Evolutionary conservation across 1,139 yeast genomes (phyloP), one percentile per base, ranked within the genome.

Genomic region (Komagataea norvegica): DNA sequence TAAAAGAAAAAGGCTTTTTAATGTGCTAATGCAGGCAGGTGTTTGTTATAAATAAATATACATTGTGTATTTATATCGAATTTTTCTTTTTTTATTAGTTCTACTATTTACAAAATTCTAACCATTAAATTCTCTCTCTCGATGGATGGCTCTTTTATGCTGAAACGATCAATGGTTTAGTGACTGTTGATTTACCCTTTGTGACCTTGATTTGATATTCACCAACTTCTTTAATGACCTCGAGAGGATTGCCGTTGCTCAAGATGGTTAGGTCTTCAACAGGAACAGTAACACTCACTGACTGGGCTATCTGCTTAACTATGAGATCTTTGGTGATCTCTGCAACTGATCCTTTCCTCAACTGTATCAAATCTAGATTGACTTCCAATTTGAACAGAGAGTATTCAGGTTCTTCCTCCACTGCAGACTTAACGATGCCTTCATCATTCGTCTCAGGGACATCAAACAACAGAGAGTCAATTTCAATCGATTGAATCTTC

Each of bases 301-400:
- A 6, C 5, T 31, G 25, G 1, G 31, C 13, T 18, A 52, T 48
- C 20, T 40, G 29, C 10, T 40, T n/a, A 4, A 34, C 19, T 8
- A 51, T 37, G 9, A 23, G 34, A 1, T 17, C 4, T 30, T 40
- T 47, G 7, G 38, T 37, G 17, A 46, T 28, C 16, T 40, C 31
- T 18, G 14, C 37, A 23, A 13, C 5, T 22, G 10, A 15, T 14
- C 27, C 40, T 15, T 42, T 36, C 15, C 30, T 31, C 30, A 32
- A 29, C 26, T 32, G 31, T 5, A 22, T 11, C 8, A 22, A 17
- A 10, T 26, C 43, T 38, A 40, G 33, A 22, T 33, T 41, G n/a
- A 45, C 30, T 28, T 49, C 48, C 27, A 53, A 29, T 17, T 47
- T 36, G 26, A 52, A 45, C 44, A 51, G 31, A 4, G 55, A 51